Base-by-base conservation (phyloP, 1,284 basidiomycete genomes). In the Sporisorium exsertum region DNA sequence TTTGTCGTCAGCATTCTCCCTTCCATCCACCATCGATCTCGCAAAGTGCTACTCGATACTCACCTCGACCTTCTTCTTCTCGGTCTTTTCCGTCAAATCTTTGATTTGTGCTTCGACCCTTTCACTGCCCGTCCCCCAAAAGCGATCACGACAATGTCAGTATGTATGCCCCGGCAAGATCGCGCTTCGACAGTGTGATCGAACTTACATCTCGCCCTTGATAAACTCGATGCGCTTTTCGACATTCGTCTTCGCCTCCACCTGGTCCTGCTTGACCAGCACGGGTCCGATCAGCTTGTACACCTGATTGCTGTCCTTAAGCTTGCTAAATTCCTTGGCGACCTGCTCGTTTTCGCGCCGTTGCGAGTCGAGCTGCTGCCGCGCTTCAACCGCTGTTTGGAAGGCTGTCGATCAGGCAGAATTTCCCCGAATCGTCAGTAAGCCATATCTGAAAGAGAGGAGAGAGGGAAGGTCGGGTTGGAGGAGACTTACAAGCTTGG, bases 251-350 rank as follows among this genome's bases (percentile, higher is more conserved):
- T 92, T 93, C 12, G 96, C 96, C 79, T 98, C 97, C 6, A 86
- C 86, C 79, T 92, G 91, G 75, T 97, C 95, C 86, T 98, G 96
- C 80, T 92, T 91, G 8, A 98, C 91, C 24, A 99, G 89, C 1
- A 95, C 92, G 1, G 94, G 94, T 0, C 96, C 97, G 50, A 97
- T 90, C 51, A 94, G 90, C 87, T 99, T 99, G 88, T 92, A 99
- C 9, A 99, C 90, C 9, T 89, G 90, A 82, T 95, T 97, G 74
- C 91, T 89, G 1, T 91, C 87, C 53, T 91, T 92, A 62, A 97
- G 87, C 27, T 88, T 87, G n/a, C 87, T 87, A 82, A 98, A 95
- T 87, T 97, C 95, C 94, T 96, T 94, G 81, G 94, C 91, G 42
- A 98, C 96, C 63, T 91, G 88, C 86, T 95, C 92, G 87, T 96